Base-by-base conservation (phyloP, 768 basidiomycete species). In the Cystofilobasidium macerans region DNA sequence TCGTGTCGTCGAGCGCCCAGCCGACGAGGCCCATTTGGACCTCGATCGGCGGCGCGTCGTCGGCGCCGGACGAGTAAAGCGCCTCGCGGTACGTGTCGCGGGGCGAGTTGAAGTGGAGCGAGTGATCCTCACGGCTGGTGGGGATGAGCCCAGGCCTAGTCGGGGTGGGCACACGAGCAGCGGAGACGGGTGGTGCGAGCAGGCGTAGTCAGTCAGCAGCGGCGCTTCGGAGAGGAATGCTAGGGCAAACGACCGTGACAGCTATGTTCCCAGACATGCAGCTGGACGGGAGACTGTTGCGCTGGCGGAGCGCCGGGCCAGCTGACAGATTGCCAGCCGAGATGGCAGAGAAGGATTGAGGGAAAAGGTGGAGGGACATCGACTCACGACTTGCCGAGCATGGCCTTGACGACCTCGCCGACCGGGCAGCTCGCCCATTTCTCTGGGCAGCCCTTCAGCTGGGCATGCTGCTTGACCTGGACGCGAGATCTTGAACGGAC, bases 1-100 rank as follows among this genome's bases (percentile, higher is more conserved):
- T 57, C 57, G 64, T 56, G 57, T 65, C 64, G 58, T 65, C 64
- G 26, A 65, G 58, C 32, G 64, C 64, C 64, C 64, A 65, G 13
- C 64, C 57, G 30, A 65, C 43, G 14, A 65, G 43, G 11, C 64
- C 64, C 12, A 33, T 35, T 32, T 65, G 57, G 47, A 65, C 64
- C 43, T 65, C 64, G 28, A 65, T 53, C 13, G 64, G 56, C 24
- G 43, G 43, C 32, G n/a, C 16, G 18, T 40, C 54, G 16, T 40
- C 54, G 16, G 24, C 33, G 8, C 45, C 56, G 3, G 64, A 53
- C 38, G 61, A 32, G 36, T 58, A 65, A 16, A 43, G 42, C 2
- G 64, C 43, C 28, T 58, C 57, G 33, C 64, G 57, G 35, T 47
- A 33, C 14, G 64, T 65, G 5, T 65, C 38, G 26, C 57, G 38